phyloP scores from a whole-genome alignment of 371 early-diverging fungal species.

The Massospora cicadina region DNA sequence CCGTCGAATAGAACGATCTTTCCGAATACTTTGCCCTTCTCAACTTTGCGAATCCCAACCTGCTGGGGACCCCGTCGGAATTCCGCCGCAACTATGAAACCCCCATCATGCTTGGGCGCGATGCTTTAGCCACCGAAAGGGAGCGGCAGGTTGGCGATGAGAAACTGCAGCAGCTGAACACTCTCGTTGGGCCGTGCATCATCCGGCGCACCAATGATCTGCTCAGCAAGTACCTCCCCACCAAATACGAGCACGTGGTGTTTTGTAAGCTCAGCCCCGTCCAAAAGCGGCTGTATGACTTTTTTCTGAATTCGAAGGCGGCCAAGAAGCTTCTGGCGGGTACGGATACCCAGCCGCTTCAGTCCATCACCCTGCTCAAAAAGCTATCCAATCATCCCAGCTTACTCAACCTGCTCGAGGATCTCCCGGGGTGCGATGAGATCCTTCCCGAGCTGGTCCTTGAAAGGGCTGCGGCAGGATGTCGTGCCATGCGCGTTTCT shows the following conservation, averaged over 20 bases:
- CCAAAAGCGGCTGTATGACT: conserved; percentile 65
- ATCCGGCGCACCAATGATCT: conserved; percentile 91
- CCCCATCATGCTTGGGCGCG: conserved; percentile 86
- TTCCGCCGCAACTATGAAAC: conserved; percentile 83
- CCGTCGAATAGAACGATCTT: conserved; percentile 53
- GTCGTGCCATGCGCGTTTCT: conserved; percentile 8
- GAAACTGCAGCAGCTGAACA: conserved; percentile 65
- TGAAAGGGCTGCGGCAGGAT: background rate
- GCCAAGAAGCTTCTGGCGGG: conserved; percentile 46
- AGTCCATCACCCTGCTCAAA: conserved; percentile 81
- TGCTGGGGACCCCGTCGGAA: conserved; percentile 81
- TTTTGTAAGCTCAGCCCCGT: conserved; percentile 67
- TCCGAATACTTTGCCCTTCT: conserved; percentile 88
- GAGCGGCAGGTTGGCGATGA: conserved; percentile 69
- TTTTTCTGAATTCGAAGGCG: conserved; percentile 57
- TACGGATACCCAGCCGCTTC: conserved; percentile 44
- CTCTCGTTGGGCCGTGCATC: conserved; percentile 77
- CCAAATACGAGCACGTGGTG: conserved; percentile 92
- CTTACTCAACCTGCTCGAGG: conserved; percentile 46
- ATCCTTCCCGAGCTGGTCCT: conserved; percentile 22
- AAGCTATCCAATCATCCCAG: conserved; percentile 91
- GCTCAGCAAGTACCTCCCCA: conserved; percentile 84
- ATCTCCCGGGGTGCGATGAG: conserved; percentile 43
- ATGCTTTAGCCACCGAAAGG: conserved; percentile 68
- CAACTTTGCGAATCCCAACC: conserved; percentile 85